Base-by-base conservation (phyloP, 2,329 filamentous ascomycete species). In the Colletotrichum viniferum region DNA sequence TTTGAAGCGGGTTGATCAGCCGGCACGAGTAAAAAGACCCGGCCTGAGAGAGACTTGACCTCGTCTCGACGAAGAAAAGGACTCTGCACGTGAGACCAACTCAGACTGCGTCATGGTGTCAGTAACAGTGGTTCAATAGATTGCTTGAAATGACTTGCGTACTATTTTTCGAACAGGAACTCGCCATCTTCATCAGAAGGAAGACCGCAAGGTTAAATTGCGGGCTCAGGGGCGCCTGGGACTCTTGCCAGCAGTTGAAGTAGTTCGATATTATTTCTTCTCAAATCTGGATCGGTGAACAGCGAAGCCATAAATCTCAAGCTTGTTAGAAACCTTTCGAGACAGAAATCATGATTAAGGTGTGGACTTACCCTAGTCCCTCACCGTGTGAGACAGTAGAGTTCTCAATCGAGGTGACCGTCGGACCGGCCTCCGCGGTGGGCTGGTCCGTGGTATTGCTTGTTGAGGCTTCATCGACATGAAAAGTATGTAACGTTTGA, bases 61-160 rank as follows among this genome's bases (percentile, higher is more conserved):
- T 82, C 77, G 13, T 77, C 77, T 8, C 80, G 78, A 12, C 82
- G 77, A 18, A 83, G 70, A 30, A 81, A 79, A 9, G 81, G 81
- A 24, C 77, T 79, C 36, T 82, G 78, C 10, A 82, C 64, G 30
- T 80, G 78, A 7, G 77, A 77, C 66, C 79, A 71, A 34, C 62
- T 67, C 10, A 80, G 52, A 43, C 79, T 79, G 36, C 5, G 18
- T 21, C 7, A 26, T 18, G n/a, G 3, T 34, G 28, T 30, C 14
- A 55, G 28, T 18, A 56, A 18, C 7, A 63, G 30, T 14, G 24
- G 26, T 16, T 21, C 12, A 55, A 6, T 24, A 3, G 14, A 8
- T 16, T 26, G 13, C 30, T 24, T 3, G 2, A 21, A 24, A 65
- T 48, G 32, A 32, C 14, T n/a, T 10, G 30, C 77, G 18, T 72